Evolutionary conservation across 352 stramenopile genomes (phyloP).

Genomic region (Pythium sp.): DNA sequence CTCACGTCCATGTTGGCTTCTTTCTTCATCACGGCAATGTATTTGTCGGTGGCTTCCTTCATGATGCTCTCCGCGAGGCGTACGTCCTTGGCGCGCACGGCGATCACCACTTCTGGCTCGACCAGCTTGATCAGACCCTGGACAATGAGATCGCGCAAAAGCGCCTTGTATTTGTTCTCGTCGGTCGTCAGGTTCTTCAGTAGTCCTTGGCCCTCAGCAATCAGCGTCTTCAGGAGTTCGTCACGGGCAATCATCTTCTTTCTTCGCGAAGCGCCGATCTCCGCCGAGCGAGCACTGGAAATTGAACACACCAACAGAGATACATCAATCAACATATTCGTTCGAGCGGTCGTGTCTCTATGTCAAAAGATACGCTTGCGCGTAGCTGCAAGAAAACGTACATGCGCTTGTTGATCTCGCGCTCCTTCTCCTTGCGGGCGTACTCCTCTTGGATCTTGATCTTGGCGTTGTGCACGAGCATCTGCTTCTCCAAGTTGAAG

Average conservation of each 20-base stretch:
- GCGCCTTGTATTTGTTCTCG: conserved; percentile 89
- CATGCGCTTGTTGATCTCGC: conserved; percentile 93
- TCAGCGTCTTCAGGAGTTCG: conserved; percentile 84
- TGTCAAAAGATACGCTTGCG: background rate
- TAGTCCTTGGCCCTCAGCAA: conserved; percentile 59
- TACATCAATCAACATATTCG: background rate
- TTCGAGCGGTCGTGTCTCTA: background rate
- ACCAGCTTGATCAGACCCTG: conserved; percentile 99
- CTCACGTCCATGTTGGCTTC: conserved; percentile 91
- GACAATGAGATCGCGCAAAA: conserved; percentile 96
- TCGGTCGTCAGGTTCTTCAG: conserved; percentile 51
- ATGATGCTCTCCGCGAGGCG: conserved; percentile 84
- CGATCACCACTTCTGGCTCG: conserved; percentile 93
- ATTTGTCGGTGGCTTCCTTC: conserved; percentile 82
- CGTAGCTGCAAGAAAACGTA: conserved; percentile 23
- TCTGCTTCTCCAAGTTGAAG: conserved; percentile 99
- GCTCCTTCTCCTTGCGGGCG: conserved; percentile 96
- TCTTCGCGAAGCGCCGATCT: conserved; percentile 93
- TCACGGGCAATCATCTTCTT: conserved; percentile 97
- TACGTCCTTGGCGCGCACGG: conserved; percentile 91
- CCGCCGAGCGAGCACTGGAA: conserved; percentile 83
- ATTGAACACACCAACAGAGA: background rate
- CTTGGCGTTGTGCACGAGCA: conserved; percentile 97
- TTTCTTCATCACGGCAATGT: conserved; percentile 82
- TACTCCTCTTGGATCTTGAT: conserved; percentile 98